Percentiles rank a stretch among this genome's conserved stretches.
These are phyloP conservation scores for Penicillium sp. DNA, from an alignment of 2,329 filamentous ascomycete species.

Conservation along the genomic window DNA sequence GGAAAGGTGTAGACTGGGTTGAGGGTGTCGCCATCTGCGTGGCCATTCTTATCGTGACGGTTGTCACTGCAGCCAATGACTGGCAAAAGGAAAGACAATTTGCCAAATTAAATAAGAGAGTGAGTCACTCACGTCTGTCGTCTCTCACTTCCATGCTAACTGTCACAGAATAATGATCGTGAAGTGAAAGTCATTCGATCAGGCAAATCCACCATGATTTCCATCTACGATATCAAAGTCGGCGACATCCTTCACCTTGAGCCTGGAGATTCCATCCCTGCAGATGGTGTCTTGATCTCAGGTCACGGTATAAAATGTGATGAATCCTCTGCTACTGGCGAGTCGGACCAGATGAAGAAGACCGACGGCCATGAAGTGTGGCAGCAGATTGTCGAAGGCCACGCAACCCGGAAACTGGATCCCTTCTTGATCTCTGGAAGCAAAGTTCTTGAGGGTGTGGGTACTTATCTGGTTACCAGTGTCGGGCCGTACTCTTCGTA, in stretches of 20 bases:
- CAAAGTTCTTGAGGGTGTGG: constrained; percentile 76
- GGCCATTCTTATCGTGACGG: constrained; percentile 66
- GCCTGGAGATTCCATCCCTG: constrained; percentile 71
- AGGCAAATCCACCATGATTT: constrained; percentile 65
- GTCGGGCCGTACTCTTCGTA: constrained; percentile 75
- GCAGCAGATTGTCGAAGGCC: constrained; percentile 57
- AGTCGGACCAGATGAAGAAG: constrained; percentile 74
- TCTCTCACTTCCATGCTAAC: constrained; percentile 7
- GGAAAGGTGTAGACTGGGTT: constrained; percentile 63
- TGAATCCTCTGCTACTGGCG: constrained; percentile 73
- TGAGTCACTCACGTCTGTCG: constrained; percentile 22
- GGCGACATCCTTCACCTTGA: constrained; percentile 72
- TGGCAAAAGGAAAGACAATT: constrained; percentile 72
- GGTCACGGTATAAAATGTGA: constrained; percentile 71
- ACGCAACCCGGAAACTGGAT: constrained; percentile 60
- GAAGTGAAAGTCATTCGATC: constrained; percentile 69
- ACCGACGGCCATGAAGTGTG: constrained; percentile 63
- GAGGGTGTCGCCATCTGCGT: constrained; percentile 70
- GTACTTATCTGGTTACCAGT: constrained; percentile 73
- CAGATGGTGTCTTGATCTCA: constrained; percentile 70
- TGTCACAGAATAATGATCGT: constrained; percentile 62
- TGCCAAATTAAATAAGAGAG: constrained; percentile 60
- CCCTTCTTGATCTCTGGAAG: constrained; percentile 80
- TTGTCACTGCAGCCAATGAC: constrained; percentile 67
- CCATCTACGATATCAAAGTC: constrained; percentile 68